phyloP scores from a whole-genome alignment of 306 rosid species.

The Betula pendula region DNA sequence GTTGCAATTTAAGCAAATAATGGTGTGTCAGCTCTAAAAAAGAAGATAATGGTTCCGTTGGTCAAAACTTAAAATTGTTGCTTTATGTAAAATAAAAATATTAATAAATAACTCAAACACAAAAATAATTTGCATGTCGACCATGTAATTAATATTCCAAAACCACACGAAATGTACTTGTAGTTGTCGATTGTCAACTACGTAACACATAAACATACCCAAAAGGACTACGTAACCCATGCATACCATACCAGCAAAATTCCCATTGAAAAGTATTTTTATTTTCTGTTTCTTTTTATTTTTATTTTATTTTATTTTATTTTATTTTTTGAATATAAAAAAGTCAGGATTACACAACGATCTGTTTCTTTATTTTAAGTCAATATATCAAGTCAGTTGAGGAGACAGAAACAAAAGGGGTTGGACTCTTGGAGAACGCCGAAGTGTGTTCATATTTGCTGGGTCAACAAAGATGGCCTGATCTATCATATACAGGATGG shows the following conservation, averaged over 20 bases:
- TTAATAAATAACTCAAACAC: too few relatives aligned
- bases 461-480: slow-evolving; percentile 46
- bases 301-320: too few relatives aligned
- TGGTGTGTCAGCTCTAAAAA: too few relatives aligned
- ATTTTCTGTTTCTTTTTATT: neutral
- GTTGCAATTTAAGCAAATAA: too few relatives aligned
- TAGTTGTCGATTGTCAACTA: neutral
- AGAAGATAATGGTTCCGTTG: too few relatives aligned
- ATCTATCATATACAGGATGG: neutral
- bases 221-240: neutral
- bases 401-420: neutral
- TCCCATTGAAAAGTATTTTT: neutral
- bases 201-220: too few relatives aligned
- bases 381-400: neutral
- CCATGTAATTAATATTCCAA: neutral
- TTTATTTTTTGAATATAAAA: too few relatives aligned
- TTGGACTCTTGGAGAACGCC: neutral
- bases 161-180: neutral
- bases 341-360: too few relatives aligned
- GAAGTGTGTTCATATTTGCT: neutral
- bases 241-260: neutral
- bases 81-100: too few relatives aligned
- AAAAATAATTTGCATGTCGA: too few relatives aligned
- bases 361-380: too few relatives aligned
- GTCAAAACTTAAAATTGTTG: too few relatives aligned